These are phyloP conservation scores for Backusella tuberculispora DNA, from an alignment of 192 early-diverging fungal species.

Conservation along the genomic window DNA sequence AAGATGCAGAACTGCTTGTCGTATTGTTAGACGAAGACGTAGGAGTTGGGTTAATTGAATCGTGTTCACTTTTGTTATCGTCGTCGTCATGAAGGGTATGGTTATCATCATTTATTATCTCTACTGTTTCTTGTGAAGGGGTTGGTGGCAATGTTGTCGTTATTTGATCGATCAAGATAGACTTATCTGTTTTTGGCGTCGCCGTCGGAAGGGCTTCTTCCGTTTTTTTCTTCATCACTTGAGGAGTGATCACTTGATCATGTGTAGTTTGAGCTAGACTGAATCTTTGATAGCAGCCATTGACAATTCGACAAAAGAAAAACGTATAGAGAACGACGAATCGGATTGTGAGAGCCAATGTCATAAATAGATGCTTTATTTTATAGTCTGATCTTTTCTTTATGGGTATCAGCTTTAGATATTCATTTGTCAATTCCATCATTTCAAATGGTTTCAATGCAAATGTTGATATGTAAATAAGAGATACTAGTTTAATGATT, in stretches of 20 bases:
- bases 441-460: slow-evolving; percentile 14
- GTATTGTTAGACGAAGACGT: slow-evolving; percentile 1
- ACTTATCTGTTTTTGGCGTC: not conserved
- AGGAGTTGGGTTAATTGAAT: not conserved
- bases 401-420: slow-evolving; percentile 4
- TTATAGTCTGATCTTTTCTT: not conserved
- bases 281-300: not conserved
- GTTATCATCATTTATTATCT: not conserved
- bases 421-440: slow-evolving; percentile 8
- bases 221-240: not conserved
- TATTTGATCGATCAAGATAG: no score
- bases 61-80: no score
- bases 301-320: not conserved
- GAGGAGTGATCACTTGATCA: not conserved
- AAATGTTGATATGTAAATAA: slow-evolving; percentile 4
- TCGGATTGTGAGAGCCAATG: not conserved
- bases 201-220: not conserved
- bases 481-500: not conserved
- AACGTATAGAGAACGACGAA: not conserved
- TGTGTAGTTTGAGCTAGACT: not conserved
- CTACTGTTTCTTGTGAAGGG: not conserved
- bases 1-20: slow-evolving; percentile 8
- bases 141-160: no score
- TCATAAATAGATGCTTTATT: not conserved
- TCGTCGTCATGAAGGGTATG: no score